Evolutionary conservation across 805 yeast genomes (phyloP), one percentile per base, ranked within the genome.

Genomic region (Cyberlindnera maritima): DNA sequence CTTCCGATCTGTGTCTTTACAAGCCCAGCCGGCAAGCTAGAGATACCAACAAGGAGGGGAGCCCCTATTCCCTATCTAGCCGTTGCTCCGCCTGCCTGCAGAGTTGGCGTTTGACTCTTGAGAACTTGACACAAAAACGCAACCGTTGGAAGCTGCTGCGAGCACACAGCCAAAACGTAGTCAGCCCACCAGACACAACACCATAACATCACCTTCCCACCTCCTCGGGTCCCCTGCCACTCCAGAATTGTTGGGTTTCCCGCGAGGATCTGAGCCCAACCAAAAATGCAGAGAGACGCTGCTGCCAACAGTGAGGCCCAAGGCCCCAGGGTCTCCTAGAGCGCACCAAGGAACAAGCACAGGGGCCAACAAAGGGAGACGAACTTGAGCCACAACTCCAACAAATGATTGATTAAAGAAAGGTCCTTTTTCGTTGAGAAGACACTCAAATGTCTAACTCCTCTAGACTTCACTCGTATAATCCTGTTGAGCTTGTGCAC

Each of bases 261-360:
- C 33, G 40, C 33, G 18, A 14, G 18, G 13, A 10, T 14, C 20
- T 14, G 23, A 26, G 20, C 45, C 45, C 45, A 42, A 42, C 46
- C 41, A 15, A 43, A n/a, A 43, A 43, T 38, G 41, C 46, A 43
- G 41, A 21, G 13, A 13, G 39, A 28, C 39, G 39, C 39, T 36
- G 28, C 7, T 5, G 26, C 18, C 17, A 36, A 21, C 25, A 21
- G 25, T 9, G 8, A 21, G 8, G 25, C 25, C 25, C 5, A 9
- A 21, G 25, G 8, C 25, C 25, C n/a, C n/a, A n/a, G n/a, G n/a
- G n/a, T n/a, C n/a, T n/a, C n/a, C n/a, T n/a, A n/a, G n/a, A n/a
- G n/a, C n/a, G n/a, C n/a, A n/a, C n/a, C n/a, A n/a, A n/a, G n/a
- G n/a, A n/a, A n/a, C n/a, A n/a, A n/a, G n/a, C n/a, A n/a, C n/a